Evolutionary conservation across 2,329 filamentous ascomycete species (phyloP), one percentile per base, ranked within the genome.

Genomic region (Fusarium sp.): DNA sequence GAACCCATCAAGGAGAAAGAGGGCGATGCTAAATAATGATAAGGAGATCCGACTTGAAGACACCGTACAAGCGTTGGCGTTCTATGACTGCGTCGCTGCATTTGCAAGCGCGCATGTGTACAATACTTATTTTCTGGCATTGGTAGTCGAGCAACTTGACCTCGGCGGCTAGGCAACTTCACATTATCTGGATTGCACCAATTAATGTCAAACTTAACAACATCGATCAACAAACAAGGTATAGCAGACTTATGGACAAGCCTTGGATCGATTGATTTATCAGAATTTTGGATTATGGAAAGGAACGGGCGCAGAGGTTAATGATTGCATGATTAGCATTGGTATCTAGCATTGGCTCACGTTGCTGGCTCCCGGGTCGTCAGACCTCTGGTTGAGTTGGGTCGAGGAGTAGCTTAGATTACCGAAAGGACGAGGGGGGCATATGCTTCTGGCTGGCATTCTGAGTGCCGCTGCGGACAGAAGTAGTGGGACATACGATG

Each of bases 1-100:
- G 76, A 80, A 30, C 82, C 84, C 13, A 88, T 85, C 75, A 84
- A 85, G 64, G 77, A 81, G 40, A 84, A 85, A 67, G 76, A 80
- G 37, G 70, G 62, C 4, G 62, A 75, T 34, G 54, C 78, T 36
- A 69, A 72, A n/a, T 77, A 71, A 57, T 57, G 33, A 55, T 46
- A 28, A 52, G 34, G 18, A 52, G 46, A 37, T 51, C 26, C 41
- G 50, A 56, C 33, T 49, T 38, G 40, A 64, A 60, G 42, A 44
- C 61, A 50, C 53, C 28, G 45, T 59, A 37, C 26, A 53, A 69
- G 61, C 60, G 63, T 62, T 56, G 63, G 63, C 62, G 56, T 62
- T 46, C 51, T 57, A 61, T 63, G 62, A 57, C 66, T 56, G 63
- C 70, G 57, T 73, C 66, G 72, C 75, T 62, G 76, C 70, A 76